Evolutionary conservation across 768 basidiomycete genomes (phyloP), one percentile per base, ranked within the genome.

Genomic region (Termitomyces sp.): DNA sequence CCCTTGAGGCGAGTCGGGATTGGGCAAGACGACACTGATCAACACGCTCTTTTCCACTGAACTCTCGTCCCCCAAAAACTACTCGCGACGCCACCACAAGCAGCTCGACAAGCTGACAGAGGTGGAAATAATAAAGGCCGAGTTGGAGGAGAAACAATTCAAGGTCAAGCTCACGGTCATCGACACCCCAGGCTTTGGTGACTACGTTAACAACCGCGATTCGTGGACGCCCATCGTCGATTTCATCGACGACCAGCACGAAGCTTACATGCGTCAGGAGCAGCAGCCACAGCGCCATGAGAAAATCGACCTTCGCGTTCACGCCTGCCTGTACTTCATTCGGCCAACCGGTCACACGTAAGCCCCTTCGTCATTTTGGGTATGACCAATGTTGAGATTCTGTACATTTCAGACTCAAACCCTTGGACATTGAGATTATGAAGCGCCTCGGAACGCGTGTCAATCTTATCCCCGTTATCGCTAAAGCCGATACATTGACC

Each of bases 171-270:
- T 99, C 61, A 95, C 91, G 17, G 97, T 98, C 70, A 96, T 99
- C 62, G 97, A 99, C 73, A 98, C 96, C 11, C 97, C 97, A 54
- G 97, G 97, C 28, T 99, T 98, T 61, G 97, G 97, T 37, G 97
- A 99, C 88, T 98, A 98, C 67, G 96, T 99, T 76, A 99, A 99
- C 91, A 99, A 99, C 83, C 85, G 93, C 55, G 97, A 98, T 73
- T 95, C 93, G 19, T 99, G 97, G 97, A 81, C 84, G 28, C 97
- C 97, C 53, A 98, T 99, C 64, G 88, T 99, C 69, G 96, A 99
- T 73, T 98, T 98, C 73, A 94, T 97, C 63, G 91, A 94, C 70
- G 92, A 94, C 79, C 91, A 94, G 75, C 92, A 94, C 68, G 92
- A 96, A 68, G 88, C 89, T 12, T 94, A 93, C 69, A 94, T 94